Evolutionary conservation across 1,284 basidiomycete genomes (phyloP).

Genomic region (Cryptococcus wingfieldii): DNA sequence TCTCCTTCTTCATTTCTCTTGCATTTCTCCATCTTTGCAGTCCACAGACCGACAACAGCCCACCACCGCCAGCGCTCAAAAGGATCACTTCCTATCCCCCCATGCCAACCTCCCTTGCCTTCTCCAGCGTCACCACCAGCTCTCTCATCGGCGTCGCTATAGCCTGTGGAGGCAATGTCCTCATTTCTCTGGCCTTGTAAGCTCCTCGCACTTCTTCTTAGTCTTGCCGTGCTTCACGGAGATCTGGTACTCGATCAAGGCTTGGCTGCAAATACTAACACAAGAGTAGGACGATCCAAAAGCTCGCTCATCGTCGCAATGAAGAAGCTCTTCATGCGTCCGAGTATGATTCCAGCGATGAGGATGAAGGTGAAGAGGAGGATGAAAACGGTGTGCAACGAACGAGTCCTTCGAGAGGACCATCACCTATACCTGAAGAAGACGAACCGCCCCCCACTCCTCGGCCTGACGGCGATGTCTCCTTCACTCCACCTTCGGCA

Average conservation of each 20-base stretch:
- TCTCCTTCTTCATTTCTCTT: too few relatives aligned
- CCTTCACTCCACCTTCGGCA: too few relatives aligned
- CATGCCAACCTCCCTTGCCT: neutral
- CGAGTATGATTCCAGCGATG: neutral
- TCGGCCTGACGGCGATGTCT: too few relatives aligned
- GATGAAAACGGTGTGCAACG: neutral
- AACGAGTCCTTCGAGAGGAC: neutral
- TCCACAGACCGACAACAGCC: neutral
- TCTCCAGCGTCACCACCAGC: constrained; percentile 25
- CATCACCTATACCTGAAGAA: constrained; percentile 12
- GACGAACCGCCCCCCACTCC: neutral
- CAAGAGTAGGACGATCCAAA: constrained; percentile 65
- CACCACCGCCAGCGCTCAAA: neutral
- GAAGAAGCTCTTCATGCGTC: constrained; percentile 15
- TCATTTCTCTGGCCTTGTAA: constrained; percentile 78
- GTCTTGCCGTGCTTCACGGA: neutral
- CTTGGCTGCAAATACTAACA: neutral
- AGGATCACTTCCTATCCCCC: neutral
- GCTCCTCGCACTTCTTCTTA: constrained; percentile 7
- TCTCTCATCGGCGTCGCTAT: constrained; percentile 77
- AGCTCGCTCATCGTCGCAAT: constrained; percentile 80
- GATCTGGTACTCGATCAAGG: neutral
- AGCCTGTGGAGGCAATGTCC: constrained; percentile 76
- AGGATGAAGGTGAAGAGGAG: neutral
- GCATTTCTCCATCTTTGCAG: neutral